A percentile compares a stretch with the other conserved stretches of the same genome.
Evolutionary conservation across 768 basidiomycete genomes (phyloP).

Genomic region (Boletus vinaceobasis): DNA sequence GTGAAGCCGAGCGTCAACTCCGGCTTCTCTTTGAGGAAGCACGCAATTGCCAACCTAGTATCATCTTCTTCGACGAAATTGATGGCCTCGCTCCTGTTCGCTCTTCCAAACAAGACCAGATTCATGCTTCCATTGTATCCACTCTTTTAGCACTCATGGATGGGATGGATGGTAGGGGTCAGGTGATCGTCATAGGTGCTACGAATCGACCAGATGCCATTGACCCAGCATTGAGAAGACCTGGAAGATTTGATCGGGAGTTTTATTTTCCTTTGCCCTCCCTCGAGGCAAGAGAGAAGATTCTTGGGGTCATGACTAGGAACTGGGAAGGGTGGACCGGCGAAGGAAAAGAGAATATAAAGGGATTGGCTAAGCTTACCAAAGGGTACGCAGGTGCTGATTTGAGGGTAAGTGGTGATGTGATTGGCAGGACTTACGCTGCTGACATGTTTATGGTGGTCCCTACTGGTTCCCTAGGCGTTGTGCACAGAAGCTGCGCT

Average conservation of each 20-base stretch:
- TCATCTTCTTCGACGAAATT: constrained; percentile 99
- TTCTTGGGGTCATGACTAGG: constrained; percentile 84
- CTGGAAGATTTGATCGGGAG: constrained; percentile 95
- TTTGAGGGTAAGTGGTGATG: constrained; percentile 61
- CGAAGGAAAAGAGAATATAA: constrained; percentile 45
- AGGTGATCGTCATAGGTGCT: constrained; percentile 96
- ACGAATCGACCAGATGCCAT: constrained; percentile 98
- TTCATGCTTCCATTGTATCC: constrained; percentile 96
- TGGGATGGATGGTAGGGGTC: constrained; percentile 97
- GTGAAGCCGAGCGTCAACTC: constrained; percentile 95
- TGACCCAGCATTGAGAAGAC: constrained; percentile 90
- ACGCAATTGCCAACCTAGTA: constrained; percentile 84
- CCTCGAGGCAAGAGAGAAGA: constrained; percentile 80
- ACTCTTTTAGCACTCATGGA: constrained; percentile 97
- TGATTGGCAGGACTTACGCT: neutral
- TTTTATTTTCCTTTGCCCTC: constrained; percentile 95
- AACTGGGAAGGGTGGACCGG: constrained; percentile 85
- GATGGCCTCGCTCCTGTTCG: constrained; percentile 97
- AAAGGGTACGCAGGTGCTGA: constrained; percentile 99
- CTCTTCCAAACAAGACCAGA: constrained; percentile 98
- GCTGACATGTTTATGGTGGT: constrained; percentile 1
- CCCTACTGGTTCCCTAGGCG: constrained; percentile 47
- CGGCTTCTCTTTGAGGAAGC: constrained; percentile 96
- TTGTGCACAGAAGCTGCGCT: constrained; percentile 95
- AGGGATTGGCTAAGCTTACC: constrained; percentile 80